A percentile compares a stretch with the other conserved stretches of the same genome.
Conservation (phyloP, 768 basidiomycete genomes). For the Grammothele lineata region DNA sequence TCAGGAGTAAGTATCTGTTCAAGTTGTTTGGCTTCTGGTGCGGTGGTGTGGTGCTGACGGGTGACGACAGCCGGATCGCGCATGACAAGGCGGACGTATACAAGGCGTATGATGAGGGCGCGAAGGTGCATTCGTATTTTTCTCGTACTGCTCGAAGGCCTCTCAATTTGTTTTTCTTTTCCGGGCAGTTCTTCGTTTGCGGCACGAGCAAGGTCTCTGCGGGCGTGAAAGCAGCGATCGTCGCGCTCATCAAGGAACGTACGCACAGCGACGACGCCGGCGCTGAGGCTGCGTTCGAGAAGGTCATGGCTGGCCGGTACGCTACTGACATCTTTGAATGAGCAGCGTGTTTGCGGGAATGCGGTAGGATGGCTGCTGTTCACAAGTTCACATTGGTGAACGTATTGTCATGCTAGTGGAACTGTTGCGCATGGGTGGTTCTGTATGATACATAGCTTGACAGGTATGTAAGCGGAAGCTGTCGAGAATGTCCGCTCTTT, state of each 20-base stretch:
- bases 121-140: conserved; percentile 26
- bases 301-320: conserved; percentile 33
- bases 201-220: conserved; percentile 32
- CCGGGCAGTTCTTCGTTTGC: conserved; percentile 34
- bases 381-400: too few relatives aligned
- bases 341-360: too few relatives aligned
- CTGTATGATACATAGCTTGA: too few relatives aligned
- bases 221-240: conserved; percentile 33
- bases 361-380: too few relatives aligned
- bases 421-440: too few relatives aligned
- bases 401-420: too few relatives aligned
- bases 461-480: too few relatives aligned
- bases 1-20: conserved; percentile 10
- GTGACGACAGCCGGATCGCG: conserved; percentile 37
- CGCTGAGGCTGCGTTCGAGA: conserved; percentile 22
- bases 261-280: conserved; percentile 13
- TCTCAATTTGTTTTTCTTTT: too few relatives aligned
- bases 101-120: conserved; percentile 27
- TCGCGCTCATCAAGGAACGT: conserved; percentile 29
- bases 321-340: conserved; percentile 44
- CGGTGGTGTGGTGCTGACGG: too few relatives aligned
- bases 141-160: too few relatives aligned
- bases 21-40: background rate
- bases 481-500: too few relatives aligned
- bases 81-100: conserved; percentile 32